phyloP scores from a whole-genome alignment of 495 filamentous ascomycete genomes.

The Elasticomyces elasticus region DNA sequence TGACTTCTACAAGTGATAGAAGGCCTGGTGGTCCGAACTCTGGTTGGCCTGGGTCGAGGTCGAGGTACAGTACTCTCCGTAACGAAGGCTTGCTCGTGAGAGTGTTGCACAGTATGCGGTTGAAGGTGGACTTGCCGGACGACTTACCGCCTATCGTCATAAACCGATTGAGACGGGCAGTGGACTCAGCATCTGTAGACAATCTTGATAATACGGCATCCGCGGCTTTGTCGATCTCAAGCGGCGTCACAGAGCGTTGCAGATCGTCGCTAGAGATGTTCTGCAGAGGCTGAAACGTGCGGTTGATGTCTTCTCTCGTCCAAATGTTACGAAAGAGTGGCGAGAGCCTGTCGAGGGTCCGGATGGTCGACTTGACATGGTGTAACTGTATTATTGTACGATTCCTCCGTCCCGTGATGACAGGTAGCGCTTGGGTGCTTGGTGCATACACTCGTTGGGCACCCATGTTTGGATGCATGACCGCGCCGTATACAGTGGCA shows the following conservation, averaged over 20 bases:
- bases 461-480: constrained; percentile 42
- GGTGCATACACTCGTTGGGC: constrained; percentile 60
- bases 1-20: constrained; percentile 58
- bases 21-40: constrained; percentile 72
- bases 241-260: constrained; percentile 4
- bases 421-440: constrained; percentile 65
- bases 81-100: constrained; percentile 44
- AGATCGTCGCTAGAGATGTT: constrained; percentile 6
- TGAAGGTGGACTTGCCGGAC: constrained; percentile 81
- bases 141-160: constrained; percentile 55
- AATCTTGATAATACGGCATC: constrained; percentile 1
- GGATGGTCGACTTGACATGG: constrained; percentile 46
- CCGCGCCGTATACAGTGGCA: constrained; percentile 56
- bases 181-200: neutral
- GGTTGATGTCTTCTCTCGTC: constrained; percentile 39
- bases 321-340: constrained; percentile 67
- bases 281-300: constrained; percentile 1
- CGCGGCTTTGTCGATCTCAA: constrained; percentile 12
- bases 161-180: neutral
- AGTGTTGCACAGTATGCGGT: constrained; percentile 63
- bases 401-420: constrained; percentile 47
- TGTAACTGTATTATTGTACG: constrained; percentile 45
- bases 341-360: constrained; percentile 50
- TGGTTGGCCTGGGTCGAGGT: constrained; percentile 76
- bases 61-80: constrained; percentile 51